Evolutionary conservation across 176 grass and related monocot species (phyloP), one percentile per base, ranked within the genome.

Genomic region (Juncus effusus): DNA sequence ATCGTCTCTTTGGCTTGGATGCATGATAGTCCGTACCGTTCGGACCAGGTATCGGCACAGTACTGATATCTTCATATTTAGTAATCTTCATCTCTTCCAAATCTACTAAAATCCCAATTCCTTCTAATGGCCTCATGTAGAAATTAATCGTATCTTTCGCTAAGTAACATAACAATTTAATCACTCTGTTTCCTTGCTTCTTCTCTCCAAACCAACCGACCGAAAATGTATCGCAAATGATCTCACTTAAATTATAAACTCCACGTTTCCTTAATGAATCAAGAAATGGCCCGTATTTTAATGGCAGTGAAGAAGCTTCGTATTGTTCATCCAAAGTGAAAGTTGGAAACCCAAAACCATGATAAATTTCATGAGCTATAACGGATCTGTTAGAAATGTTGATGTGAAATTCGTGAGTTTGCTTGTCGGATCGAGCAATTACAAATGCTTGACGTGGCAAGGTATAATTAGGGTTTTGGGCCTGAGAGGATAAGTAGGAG

Each of bases 51-150:
- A 74, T 60, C 40, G 71, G 56, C 36, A 42, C 55, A 13, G 44
- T 60, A 42, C 49, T 28, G 44, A 44, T 53, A 13, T 74, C 71
- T 9, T 60, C 7, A 16, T 74, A 74, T 8, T 52, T 44, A 6
- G 61, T 37, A 36, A 74, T 74, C 71, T 55, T 50, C 71, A 74
- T 74, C 57, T 45, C 71, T 37, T 74, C 71, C 56, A 74, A 40
- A 55, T 74, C 71, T 36, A 74, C 71, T 37, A 74, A 6, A 12
- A 63, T 55, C 0, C 7, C 50, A 47, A 74, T 16, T 50, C 71
- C 71, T 45, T 74, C 71, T 36, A 74, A 28, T 3, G 71, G 71
- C 40, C 71, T 60, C 41, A 51, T 42, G 71, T 74, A 74, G 53
- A 74, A 42, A 50, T 74, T 74, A 6, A 40, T 36, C 40, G 71